Percentiles rank a stretch among this genome's conserved stretches.
Conservation (phyloP, 176 grass and related monocot genomes). For the Phragmites australis region DNA sequence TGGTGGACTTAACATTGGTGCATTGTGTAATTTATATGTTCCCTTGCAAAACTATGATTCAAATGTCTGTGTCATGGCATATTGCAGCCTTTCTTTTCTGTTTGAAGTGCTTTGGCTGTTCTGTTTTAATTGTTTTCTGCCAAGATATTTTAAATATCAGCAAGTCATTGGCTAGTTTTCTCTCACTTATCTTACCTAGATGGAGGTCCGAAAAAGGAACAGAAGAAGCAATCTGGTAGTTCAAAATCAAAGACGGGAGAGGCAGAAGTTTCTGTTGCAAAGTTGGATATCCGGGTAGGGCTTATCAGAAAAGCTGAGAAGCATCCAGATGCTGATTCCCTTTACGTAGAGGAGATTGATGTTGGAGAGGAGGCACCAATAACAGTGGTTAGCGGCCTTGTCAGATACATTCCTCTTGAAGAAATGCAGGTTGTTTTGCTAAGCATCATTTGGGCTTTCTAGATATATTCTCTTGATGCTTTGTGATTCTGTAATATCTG, state of each 20-base stretch:
- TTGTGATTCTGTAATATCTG: conserved; percentile 17
- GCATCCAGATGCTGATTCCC: conserved; percentile 91
- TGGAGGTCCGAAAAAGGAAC: conserved; percentile 64
- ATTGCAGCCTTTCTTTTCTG: background rate
- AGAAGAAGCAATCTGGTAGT: conserved; percentile 54
- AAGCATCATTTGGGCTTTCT: background rate
- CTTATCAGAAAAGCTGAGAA: conserved; percentile 85
- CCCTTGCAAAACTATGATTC: background rate
- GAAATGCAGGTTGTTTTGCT: conserved; percentile 85
- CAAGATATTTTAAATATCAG: conserved; percentile 1
- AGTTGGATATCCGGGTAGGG: conserved; percentile 87
- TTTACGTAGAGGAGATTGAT: conserved; percentile 98
- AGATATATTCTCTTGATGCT: background rate
- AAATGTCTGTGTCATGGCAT: background rate
- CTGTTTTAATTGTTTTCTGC: background rate
- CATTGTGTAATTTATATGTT: conserved; percentile 4
- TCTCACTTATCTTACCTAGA: conserved; percentile 29
- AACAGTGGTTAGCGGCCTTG: conserved; percentile 95
- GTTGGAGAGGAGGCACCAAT: conserved; percentile 84
- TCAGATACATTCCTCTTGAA: conserved; percentile 90
- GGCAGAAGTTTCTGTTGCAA: conserved; percentile 62
- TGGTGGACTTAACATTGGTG: background rate
- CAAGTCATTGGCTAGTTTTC: conserved; percentile 16
- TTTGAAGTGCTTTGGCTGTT: background rate
- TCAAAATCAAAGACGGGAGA: conserved; percentile 76